Evolutionary conservation across 176 grass and related monocot genomes (phyloP).

Genomic region (Musa schizocarpa): DNA sequence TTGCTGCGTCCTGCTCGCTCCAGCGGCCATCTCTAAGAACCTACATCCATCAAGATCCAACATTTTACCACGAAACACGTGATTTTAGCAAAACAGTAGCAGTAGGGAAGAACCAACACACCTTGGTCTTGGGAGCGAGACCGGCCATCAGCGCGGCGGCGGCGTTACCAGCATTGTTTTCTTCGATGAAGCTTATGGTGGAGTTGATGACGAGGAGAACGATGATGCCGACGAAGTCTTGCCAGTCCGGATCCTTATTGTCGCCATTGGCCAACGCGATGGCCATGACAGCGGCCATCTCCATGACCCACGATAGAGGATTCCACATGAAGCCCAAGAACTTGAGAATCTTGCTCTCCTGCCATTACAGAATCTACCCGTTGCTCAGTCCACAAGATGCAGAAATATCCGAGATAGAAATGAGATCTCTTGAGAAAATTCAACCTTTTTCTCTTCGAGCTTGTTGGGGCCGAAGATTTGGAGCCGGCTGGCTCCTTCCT

Average conservation of each 20-base stretch:
- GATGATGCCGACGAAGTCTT: conserved; percentile 86
- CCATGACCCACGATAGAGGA: conserved; percentile 91
- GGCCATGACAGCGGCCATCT: conserved; percentile 70
- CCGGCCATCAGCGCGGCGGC: conserved; percentile 85
- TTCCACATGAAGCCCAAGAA: conserved; percentile 98
- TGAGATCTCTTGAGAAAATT: background rate
- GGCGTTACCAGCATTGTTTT: conserved; percentile 76
- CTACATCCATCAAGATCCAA: background rate
- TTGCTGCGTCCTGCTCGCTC: conserved; percentile 53
- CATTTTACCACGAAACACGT: background rate
- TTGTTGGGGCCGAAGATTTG: conserved; percentile 78
- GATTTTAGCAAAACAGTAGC: background rate
- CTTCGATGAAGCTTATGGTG: conserved; percentile 73
- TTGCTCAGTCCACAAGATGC: background rate
- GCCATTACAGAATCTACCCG: background rate
- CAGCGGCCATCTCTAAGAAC: conserved; percentile 63
- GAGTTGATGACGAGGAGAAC: conserved; percentile 63
- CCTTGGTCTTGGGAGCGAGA: conserved; percentile 70
- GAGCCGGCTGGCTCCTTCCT: conserved; percentile 41
- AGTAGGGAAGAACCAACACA: background rate
- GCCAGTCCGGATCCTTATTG: conserved; percentile 61
- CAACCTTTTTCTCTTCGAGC: conserved; percentile 85
- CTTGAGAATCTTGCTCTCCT: conserved; percentile 82
- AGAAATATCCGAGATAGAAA: background rate
- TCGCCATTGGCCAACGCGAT: conserved; percentile 64